Conservation (phyloP, 768 basidiomycete species). For the Boletus barrowsii region DNA sequence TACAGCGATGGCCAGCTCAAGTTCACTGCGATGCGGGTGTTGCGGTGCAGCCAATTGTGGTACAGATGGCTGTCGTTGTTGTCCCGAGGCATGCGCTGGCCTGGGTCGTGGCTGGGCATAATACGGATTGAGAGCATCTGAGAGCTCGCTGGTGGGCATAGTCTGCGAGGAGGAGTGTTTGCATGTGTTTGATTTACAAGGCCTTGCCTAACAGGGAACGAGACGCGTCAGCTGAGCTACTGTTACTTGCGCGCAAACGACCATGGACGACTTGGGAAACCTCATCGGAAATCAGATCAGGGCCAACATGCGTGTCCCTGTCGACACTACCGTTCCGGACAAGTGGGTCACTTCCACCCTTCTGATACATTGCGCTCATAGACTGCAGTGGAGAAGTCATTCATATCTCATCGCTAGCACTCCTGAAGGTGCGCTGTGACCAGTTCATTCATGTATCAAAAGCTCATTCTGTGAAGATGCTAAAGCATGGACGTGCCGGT, state of each 20-base stretch:
- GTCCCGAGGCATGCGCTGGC: conserved; percentile 10
- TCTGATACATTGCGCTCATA: conserved; percentile 1
- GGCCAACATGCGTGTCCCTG: conserved; percentile 37
- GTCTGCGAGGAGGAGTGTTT: conserved; percentile 21
- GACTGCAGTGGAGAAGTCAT: conserved; percentile 80
- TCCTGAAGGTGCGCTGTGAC: conserved; percentile 73
- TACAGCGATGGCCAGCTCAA: conserved; percentile 58
- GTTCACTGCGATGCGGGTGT: conserved; percentile 60
- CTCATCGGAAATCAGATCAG: conserved; percentile 52
- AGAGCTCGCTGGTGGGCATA: conserved; percentile 72
- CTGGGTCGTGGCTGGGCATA: conserved; percentile 44
- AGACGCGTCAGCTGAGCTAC: conserved; percentile 40
- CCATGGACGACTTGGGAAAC: conserved; percentile 46
- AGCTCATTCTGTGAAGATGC: conserved; percentile 63
- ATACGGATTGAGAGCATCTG: conserved; percentile 74
- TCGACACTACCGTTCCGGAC: conserved; percentile 65
- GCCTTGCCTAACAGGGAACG: conserved; percentile 21
- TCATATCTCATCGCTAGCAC: conserved; percentile 95
- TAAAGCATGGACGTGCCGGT: conserved; percentile 97
- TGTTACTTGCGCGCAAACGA: not conserved
- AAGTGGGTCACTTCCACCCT: conserved; percentile 48
- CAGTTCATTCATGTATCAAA: not conserved
- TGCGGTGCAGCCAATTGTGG: conserved; percentile 34
- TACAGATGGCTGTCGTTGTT: conserved; percentile 25
- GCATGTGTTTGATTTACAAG: conserved; percentile 29